These are phyloP conservation scores for Athelia sp. DNA, from an alignment of 1,284 basidiomycete species.

Conservation along the genomic window DNA sequence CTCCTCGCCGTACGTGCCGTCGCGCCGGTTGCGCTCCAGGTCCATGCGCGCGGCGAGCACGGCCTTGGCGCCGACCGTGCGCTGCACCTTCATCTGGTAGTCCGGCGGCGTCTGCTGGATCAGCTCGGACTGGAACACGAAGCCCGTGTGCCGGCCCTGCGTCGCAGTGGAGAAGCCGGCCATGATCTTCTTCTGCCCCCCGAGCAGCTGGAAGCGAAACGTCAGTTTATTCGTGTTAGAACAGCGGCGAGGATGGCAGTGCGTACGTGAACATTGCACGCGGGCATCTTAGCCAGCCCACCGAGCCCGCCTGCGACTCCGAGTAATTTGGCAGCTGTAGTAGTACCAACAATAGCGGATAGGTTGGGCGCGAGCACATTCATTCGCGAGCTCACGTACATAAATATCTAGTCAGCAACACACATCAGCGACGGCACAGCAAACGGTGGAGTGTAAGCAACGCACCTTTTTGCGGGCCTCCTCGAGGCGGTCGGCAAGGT, in stretches of 20 bases:
- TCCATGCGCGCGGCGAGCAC: constrained; percentile 93
- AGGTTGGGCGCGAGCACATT: constrained; percentile 97
- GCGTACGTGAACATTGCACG: constrained; percentile 91
- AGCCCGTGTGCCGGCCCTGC: constrained; percentile 92
- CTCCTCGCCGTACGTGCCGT: constrained; percentile 79
- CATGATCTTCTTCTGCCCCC: constrained; percentile 87
- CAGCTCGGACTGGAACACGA: constrained; percentile 90
- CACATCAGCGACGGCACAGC: constrained; percentile 2
- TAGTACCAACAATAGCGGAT: constrained; percentile 95
- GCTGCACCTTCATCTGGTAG: constrained; percentile 87
- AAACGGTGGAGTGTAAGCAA: constrained; percentile 21
- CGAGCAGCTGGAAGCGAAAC: constrained; percentile 64
- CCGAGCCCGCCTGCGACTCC: constrained; percentile 94
- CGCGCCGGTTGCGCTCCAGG: constrained; percentile 69
- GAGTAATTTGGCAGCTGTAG: constrained; percentile 95
- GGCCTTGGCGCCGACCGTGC: constrained; percentile 91
- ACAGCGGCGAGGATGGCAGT: constrained; percentile 1
- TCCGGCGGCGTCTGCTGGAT: constrained; percentile 87
- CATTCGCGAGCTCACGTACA: constrained; percentile 99
- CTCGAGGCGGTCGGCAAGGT: constrained; percentile 84
- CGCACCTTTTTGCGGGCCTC: constrained; percentile 80
- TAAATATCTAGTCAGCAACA: constrained; percentile 70
- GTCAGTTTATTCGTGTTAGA: constrained; percentile 5
- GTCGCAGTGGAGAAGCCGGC: constrained; percentile 80
- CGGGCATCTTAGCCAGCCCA: constrained; percentile 90